Evolutionary conservation across 495 filamentous ascomycete genomes (phyloP).

Genomic region (Aspergillus heteromorphus): DNA sequence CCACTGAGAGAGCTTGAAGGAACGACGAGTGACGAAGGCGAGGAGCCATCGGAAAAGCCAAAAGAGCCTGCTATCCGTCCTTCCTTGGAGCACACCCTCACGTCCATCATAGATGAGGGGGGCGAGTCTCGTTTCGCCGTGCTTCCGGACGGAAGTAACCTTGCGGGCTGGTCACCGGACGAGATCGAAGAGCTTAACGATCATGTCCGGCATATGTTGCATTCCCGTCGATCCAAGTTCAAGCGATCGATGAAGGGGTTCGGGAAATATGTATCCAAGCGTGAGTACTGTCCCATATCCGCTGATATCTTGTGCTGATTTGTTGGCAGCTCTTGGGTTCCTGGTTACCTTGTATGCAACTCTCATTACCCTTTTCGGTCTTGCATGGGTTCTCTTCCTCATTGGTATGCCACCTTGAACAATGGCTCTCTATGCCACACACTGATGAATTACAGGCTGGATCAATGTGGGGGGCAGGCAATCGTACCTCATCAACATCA

Average conservation of each 20-base stretch:
- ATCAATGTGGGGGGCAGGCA: conserved; percentile 72
- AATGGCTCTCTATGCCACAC: not conserved
- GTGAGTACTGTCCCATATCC: conserved; percentile 29
- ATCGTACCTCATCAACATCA: conserved; percentile 64
- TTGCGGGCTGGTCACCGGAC: conserved; percentile 63
- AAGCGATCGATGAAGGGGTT: conserved; percentile 72
- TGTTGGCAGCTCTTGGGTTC: conserved; percentile 55
- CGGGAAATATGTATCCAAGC: conserved; percentile 63
- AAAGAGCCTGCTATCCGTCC: conserved; percentile 22
- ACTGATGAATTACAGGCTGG: conserved; percentile 47
- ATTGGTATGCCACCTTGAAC: conserved; percentile 46
- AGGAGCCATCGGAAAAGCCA: conserved; percentile 18
- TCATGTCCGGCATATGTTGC: conserved; percentile 75
- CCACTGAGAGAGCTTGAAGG: conserved; percentile 25
- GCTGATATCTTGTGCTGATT: conserved; percentile 5
- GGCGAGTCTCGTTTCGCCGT: conserved; percentile 35
- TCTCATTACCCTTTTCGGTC: conserved; percentile 72
- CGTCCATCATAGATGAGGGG: conserved; percentile 22
- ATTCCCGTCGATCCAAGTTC: conserved; percentile 69
- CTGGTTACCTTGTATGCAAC: conserved; percentile 75
- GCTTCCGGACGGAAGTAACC: conserved; percentile 50
- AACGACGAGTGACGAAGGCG: conserved; percentile 27
- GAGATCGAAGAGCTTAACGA: conserved; percentile 72
- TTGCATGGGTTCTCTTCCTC: conserved; percentile 78
- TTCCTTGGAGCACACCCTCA: conserved; percentile 23